Percentiles rank a stretch among this genome's conserved stretches.
These are phyloP conservation scores for Secale cereale DNA, from an alignment of 176 grass and related monocot species.

Conservation along the genomic window DNA sequence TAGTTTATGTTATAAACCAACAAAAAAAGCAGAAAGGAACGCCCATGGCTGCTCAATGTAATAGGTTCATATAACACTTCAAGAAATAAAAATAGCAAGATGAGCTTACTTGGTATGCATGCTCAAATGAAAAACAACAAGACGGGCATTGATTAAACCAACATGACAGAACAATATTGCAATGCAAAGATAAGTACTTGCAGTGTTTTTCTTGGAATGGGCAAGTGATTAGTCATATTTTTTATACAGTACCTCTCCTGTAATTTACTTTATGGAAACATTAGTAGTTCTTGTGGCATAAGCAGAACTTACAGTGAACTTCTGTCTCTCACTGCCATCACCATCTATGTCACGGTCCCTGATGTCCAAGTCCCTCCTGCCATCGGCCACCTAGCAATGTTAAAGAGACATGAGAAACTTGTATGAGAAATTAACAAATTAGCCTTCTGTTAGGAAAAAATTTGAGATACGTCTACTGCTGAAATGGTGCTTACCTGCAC, in stretches of 20 bases:
- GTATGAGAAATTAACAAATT: neutral
- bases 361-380: slow-evolving; percentile 76
- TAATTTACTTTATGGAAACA: neutral
- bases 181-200: too few species aligned
- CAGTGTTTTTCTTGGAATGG: neutral
- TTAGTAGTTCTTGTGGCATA: neutral
- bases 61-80: neutral
- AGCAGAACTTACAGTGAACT: slow-evolving; percentile 73
- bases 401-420: slow-evolving; percentile 1
- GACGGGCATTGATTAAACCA: neutral
- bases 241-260: neutral
- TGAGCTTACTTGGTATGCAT: neutral
- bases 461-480: neutral
- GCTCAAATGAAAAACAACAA: neutral
- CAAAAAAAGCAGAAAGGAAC: neutral
- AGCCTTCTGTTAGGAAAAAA: neutral
- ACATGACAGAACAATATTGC: neutral
- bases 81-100: neutral
- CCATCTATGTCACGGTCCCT: slow-evolving; percentile 67
- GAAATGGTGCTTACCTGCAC: slow-evolving; percentile 60
- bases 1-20: neutral
- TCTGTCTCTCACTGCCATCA: slow-evolving; percentile 71
- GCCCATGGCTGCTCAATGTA: neutral
- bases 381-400: slow-evolving; percentile 72
- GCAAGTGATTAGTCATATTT: neutral